Evolutionary conservation across 2,329 filamentous ascomycete genomes (phyloP), one percentile per base, ranked within the genome.

Genomic region (Alternaria angustiovoidea): DNA sequence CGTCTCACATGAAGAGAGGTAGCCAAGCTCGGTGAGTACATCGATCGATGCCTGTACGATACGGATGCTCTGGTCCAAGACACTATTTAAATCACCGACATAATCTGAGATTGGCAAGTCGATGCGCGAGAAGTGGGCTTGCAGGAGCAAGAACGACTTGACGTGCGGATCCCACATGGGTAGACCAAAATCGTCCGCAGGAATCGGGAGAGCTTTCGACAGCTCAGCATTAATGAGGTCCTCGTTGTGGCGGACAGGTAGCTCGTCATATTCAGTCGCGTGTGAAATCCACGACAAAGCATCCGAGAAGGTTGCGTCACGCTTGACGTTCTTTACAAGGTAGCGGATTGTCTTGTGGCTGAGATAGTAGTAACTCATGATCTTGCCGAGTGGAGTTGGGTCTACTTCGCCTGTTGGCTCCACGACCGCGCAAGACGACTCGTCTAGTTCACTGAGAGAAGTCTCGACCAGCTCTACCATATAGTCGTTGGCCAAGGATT

Each of bases 151-250:
- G 81, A 97, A 98, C 0, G 95, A 89, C 79, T 99, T 99, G 74
- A 98, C 93, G 75, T 99, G 95, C 0, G 95, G 95, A 81, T 99
- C 95, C 95, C 95, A 99, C 89, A 99, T 91, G 1, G 94, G 94
- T 41, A 97, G 82, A 9, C 88, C 89, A 69, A 89, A 84, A 18
- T 81, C 78, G 18, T 88, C 85, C 5, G 85, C 86, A 30, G 84
- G 80, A 53, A 95, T 87, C 0, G 93, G 92, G 1, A 99, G 82
- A 63, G 93, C 93, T 59, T 89, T 87, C 7, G 93, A 93, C 4
- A 99, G 85, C 68, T 97, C 93, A 4, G 88, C 91, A 75, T 99
- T 99, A 83, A 99, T 93, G 44, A 99, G 87, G 75, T 99, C 96
- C 81, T 99, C 95, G 75, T 99, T 99, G 81, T 99, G 95, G 6